Evolutionary conservation across 176 grass and related monocot genomes (phyloP), one percentile per base, ranked within the genome.

Genomic region (Oropetium thomaeum): DNA sequence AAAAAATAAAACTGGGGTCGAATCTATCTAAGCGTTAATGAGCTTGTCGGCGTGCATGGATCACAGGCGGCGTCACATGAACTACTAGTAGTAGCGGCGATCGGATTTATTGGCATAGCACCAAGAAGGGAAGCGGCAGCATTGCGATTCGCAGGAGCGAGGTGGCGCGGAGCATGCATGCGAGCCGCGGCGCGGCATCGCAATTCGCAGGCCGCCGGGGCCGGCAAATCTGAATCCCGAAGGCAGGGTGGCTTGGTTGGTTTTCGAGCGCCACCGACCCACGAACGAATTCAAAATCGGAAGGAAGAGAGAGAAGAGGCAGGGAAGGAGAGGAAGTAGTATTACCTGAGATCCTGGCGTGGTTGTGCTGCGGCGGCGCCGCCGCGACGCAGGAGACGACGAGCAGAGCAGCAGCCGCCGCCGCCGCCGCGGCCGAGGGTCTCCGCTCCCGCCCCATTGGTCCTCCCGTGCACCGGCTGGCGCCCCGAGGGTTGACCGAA

Each of bases 271-370:
- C 16, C 17, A 58, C 19, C 29, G 30, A 55, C 29, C 29, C 1
- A 10, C 11, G 20, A 5, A 0, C 29, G 19, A 49, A 67, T 65
- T 65, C 9, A 5, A 49, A 54, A 49, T 4, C 0, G 23, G 17
- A 29, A 12, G 17, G 22, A 12, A 8, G 14, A 31, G 54, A 5
- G n/a, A 19, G 22, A 7, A 55, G 27, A 10, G 42, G 29, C 3
- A 0, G 66, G 33, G 8, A 4, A n/a, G 40, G 14, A 7, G 6
- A n/a, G 5, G 16, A n/a, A 19, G n/a, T 32, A 51, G 6, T n/a
- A 15, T 67, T 53, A 88, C 86, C 86, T 88, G 86, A 75, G 70
- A 80, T 80, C 57, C 76, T 80, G 22, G 34, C 62, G 26, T 68
- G 69, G 34, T 68, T 17, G 61, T 34, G 74, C 14, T 60, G 79